Conservation (phyloP, 225 moss, liverwort and hornwort species). For the Lunularia cruciata region DNA sequence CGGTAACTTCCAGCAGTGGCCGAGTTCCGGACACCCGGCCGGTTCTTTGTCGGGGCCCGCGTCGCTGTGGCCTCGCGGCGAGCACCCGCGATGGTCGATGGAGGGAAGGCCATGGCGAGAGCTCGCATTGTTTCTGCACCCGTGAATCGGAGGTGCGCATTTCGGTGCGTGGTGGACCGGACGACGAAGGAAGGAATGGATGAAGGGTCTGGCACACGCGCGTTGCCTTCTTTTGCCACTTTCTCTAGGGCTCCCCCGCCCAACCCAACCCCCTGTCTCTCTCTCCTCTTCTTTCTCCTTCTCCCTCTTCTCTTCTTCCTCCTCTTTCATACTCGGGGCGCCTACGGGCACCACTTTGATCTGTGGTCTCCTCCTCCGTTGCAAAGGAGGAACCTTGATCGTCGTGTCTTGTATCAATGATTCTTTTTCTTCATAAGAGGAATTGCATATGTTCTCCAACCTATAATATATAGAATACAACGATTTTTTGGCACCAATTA, state of each 20-base stretch:
- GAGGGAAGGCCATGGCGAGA: no score
- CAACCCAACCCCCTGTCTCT: background rate
- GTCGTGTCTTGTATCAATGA: background rate
- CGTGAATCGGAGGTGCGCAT: background rate
- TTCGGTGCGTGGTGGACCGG: background rate
- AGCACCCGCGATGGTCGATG: no score
- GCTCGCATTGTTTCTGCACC: background rate
- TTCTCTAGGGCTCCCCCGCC: conserved; percentile 32
- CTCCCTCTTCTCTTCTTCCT: background rate
- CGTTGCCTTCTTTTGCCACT: background rate
- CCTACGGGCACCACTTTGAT: conserved; percentile 20
- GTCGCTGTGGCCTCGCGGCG: no score
- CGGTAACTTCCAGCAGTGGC: background rate
- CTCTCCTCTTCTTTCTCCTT: background rate
- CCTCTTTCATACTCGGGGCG: conserved; percentile 16
- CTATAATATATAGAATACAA: background rate
- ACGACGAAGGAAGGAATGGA: conserved; percentile 1
- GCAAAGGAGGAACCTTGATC: conserved; percentile 11
- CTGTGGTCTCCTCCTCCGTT: conserved; percentile 18
- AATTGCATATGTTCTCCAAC: conserved; percentile 6
- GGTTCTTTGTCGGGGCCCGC: background rate
- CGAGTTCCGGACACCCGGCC: background rate
- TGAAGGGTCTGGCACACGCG: conserved; percentile 14
- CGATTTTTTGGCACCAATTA: conserved; percentile 18
- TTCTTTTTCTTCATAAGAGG: background rate